These are phyloP conservation scores for Kickxella alabastrina DNA, from an alignment of 192 early-diverging fungal species.

Conservation along the genomic window DNA sequence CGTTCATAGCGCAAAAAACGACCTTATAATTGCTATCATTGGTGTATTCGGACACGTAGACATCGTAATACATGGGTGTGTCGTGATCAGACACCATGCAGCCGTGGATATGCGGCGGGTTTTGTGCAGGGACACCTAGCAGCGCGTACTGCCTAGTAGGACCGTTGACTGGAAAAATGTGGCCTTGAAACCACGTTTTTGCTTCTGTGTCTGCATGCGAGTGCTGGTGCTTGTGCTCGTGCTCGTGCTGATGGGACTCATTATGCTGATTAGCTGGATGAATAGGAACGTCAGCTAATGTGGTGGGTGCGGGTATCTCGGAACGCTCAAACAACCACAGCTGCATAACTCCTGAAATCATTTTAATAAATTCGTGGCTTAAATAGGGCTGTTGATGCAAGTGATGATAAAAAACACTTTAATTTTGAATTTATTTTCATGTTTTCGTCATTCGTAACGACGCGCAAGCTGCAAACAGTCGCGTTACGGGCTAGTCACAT, in stretches of 20 bases:
- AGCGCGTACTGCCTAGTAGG: constrained; percentile 11
- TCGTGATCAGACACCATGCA: constrained; percentile 32
- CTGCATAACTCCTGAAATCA: no score
- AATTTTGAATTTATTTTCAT: not conserved
- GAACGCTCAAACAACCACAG: constrained; percentile 23
- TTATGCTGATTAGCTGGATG: not conserved
- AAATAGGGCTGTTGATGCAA: not conserved
- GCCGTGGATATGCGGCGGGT: constrained; percentile 22
- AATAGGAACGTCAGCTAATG: not conserved
- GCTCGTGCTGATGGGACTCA: not conserved
- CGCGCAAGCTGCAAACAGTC: no score
- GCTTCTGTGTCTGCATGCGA: constrained; percentile 3
- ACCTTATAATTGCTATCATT: not conserved
- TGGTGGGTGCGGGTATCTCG: constrained; percentile 7
- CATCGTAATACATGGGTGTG: constrained; percentile 26
- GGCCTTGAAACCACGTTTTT: constrained; percentile 33
- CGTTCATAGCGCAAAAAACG: constrained; percentile 14
- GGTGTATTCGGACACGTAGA: constrained; percentile 18
- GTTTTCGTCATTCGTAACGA: not conserved
- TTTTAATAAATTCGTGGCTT: no score
- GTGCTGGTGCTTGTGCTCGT: not conserved
- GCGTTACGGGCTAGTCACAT: no score
- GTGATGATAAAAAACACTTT: not conserved
- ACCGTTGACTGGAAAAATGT: constrained; percentile 3
- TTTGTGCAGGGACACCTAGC: constrained; percentile 16